Conservation (phyloP, 2,329 filamentous ascomycete genomes). For the Colletotrichum sp. region DNA sequence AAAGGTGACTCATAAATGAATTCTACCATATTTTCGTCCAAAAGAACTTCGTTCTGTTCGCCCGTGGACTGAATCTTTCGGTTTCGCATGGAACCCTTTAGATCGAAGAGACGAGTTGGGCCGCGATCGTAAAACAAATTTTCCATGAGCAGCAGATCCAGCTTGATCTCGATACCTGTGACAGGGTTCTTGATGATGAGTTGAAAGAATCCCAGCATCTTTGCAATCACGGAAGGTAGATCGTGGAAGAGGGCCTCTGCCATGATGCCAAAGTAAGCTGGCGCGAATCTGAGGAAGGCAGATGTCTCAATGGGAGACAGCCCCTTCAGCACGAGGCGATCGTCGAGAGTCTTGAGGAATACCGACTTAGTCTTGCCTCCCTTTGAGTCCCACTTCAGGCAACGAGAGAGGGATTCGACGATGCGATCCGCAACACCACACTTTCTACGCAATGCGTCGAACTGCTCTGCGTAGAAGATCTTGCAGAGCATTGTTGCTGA, state of each 20-base stretch:
- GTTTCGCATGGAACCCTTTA: conserved; percentile 98
- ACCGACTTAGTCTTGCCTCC: conserved; percentile 98
- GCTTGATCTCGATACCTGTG: conserved; percentile 92
- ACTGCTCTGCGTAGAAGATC: conserved; percentile 98
- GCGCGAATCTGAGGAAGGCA: conserved; percentile 93
- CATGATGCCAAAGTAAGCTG: conserved; percentile 97
- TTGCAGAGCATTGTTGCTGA: conserved; percentile 97
- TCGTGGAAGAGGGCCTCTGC: conserved; percentile 95
- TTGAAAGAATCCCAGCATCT: conserved; percentile 99
- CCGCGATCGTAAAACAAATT: conserved; percentile 96
- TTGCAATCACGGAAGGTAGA: conserved; percentile 94
- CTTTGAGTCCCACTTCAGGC: conserved; percentile 97
- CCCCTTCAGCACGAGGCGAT: conserved; percentile 91
- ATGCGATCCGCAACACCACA: conserved; percentile 94
- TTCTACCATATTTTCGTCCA: conserved; percentile 99
- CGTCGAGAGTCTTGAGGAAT: conserved; percentile 95
- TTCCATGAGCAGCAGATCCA: conserved; percentile 94
- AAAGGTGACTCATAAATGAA: conserved; percentile 98
- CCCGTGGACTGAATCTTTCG: conserved; percentile 96
- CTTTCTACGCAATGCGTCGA: conserved; percentile 91
- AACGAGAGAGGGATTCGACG: conserved; percentile 91
- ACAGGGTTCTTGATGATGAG: conserved; percentile 94
- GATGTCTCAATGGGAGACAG: conserved; percentile 90
- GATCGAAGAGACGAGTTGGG: conserved; percentile 89
- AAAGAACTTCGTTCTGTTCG: conserved; percentile 92